phyloP scores from a whole-genome alignment of 2,329 filamentous ascomycete genomes.

The Cladophialophora exuberans region DNA sequence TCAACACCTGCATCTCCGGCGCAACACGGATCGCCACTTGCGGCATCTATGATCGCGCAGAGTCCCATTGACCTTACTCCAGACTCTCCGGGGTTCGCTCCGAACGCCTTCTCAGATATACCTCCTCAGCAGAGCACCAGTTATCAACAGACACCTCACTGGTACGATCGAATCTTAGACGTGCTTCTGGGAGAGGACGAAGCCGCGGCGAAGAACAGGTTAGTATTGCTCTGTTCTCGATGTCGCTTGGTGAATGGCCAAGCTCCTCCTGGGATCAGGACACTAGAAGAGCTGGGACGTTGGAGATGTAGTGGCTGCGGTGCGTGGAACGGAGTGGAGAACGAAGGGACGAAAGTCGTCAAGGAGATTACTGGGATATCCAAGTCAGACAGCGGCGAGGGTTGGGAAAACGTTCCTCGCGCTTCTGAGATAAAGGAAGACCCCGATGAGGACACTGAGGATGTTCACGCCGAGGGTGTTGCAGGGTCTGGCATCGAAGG shows the following conservation, averaged over 20 bases:
- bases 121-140: conserved; percentile 35
- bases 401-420: conserved; percentile 24
- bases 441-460: conserved; percentile 6
- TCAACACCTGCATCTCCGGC: conserved; percentile 21
- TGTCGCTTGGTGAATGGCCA: conserved; percentile 95
- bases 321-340: conserved; percentile 71
- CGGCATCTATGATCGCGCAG: conserved; percentile 7
- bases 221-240: conserved; percentile 78
- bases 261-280: conserved; percentile 82
- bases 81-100: conserved; percentile 51
- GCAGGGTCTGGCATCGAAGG: conserved; percentile 9
- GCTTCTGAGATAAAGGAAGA: conserved; percentile 13
- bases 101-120: conserved; percentile 46
- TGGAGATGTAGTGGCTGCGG: conserved; percentile 92
- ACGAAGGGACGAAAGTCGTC: conserved; percentile 71
- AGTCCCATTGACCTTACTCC: conserved; percentile 31
- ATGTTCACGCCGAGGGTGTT: conserved; percentile 8
- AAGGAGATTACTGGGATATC: conserved; percentile 57
- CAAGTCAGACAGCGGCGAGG: conserved; percentile 21
- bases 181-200: conserved; percentile 94
- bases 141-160: conserved; percentile 60
- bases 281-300: conserved; percentile 74
- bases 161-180: conserved; percentile 95
- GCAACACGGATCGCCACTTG: conserved; percentile 12
- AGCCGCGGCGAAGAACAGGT: conserved; percentile 84